Evolutionary conservation across 2,329 filamentous ascomycete species (phyloP), one percentile per base, ranked within the genome.

Genomic region (Claviceps sp.): DNA sequence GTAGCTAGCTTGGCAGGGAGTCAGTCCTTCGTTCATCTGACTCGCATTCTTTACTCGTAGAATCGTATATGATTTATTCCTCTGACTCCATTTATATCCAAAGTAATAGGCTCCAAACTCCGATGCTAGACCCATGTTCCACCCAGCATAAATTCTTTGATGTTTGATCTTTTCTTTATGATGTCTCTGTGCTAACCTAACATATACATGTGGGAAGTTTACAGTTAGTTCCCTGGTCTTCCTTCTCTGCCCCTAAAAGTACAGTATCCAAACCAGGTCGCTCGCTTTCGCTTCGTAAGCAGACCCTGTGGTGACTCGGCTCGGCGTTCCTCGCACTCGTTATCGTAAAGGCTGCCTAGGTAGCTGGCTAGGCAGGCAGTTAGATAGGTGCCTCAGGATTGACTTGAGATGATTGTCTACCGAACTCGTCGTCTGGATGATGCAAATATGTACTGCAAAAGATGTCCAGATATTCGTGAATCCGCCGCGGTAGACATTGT

Each of bases 201-300:
- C 54, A 57, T 58, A 51, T 58, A 59, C 57, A 60, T 47, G 49
- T 50, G 55, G 50, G 48, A 56, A 52, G 47, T 47, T 52, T 49
- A 50, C 40, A 52, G 34, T 53, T 51, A 47, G 52, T 52, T 39
- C 49, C 26, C 44, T 38, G 42, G 34, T 45, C 23, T 23, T 23
- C n/a, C 17, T 23, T 29, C 37, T 46, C 46, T 53, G 50, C 53
- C 49, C 50, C 50, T 59, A 58, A 53, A 56, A 57, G 54, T 62
- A 62, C 58, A 61, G 39, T 60, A 56, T 60, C 56, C 59, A 61
- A 61, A 53, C 53, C 53, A 42, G 52, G 51, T 48, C 36, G 29
- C 23, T 40, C 47, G 44, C 52, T 39, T 9, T 47, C 45, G 9
- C 26, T 23, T 6, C 47, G 44, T 20, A 9, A 37, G 39, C 37